Percentiles rank a stretch among this genome's conserved stretches.
These are phyloP conservation scores for Calocybe gangraenosa DNA, from an alignment of 768 basidiomycete genomes.

Conservation along the genomic window DNA sequence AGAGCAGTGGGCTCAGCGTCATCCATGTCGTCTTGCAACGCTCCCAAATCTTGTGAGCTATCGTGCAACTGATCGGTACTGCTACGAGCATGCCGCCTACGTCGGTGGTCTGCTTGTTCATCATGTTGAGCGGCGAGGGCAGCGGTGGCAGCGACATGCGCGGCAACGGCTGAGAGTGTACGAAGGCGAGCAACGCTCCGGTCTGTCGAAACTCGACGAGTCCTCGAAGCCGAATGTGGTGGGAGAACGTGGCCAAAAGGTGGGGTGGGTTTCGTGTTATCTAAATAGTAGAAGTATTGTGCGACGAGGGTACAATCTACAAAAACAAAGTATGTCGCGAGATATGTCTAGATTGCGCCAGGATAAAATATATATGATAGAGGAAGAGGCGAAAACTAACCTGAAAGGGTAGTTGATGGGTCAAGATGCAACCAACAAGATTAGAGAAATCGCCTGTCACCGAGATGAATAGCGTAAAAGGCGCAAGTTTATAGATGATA, in stretches of 20 bases:
- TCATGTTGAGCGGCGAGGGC: conserved; percentile 66
- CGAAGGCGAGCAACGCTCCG: conserved; percentile 60
- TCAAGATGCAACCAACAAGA: conserved; percentile 86
- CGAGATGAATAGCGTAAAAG: conserved; percentile 1
- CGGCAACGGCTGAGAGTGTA: conserved; percentile 62
- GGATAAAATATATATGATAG: conserved; percentile 1
- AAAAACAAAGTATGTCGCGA: conserved; percentile 87
- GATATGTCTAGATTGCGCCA: conserved; percentile 60
- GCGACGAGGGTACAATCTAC: conserved; percentile 72
- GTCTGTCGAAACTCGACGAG: conserved; percentile 49
- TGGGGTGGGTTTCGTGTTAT: conserved; percentile 25
- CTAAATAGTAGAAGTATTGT: conserved; percentile 81
- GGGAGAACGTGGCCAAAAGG: conserved; percentile 35
- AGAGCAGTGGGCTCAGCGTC: conserved; percentile 54
- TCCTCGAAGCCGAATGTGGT: conserved; percentile 35
- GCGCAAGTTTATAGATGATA: conserved; percentile 2
- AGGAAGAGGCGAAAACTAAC: conserved; percentile 35
- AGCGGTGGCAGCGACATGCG: conserved; percentile 69
- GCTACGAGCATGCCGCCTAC: conserved; percentile 22
- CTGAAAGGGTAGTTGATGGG: conserved; percentile 93
- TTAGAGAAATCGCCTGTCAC: conserved; percentile 85
- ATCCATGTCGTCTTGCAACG: conserved; percentile 23
- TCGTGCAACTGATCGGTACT: conserved; percentile 19
- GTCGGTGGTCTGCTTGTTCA: conserved; percentile 31
- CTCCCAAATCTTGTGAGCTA: conserved; percentile 33